These are phyloP conservation scores for Pseudogymnoascus sp. DNA, from an alignment of 2,329 filamentous ascomycete genomes.

Conservation along the genomic window DNA sequence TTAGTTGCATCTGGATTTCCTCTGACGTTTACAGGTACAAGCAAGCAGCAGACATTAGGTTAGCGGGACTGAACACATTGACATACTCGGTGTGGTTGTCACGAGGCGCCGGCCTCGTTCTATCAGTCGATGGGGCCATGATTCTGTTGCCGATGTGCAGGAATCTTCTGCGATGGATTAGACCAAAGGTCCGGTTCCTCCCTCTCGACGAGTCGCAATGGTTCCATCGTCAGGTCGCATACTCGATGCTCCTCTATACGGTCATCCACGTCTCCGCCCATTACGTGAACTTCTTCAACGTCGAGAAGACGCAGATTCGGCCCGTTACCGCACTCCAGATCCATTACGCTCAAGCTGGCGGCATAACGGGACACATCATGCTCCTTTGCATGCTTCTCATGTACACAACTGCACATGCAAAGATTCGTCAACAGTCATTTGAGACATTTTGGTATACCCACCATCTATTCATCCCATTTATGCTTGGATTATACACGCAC, in stretches of 20 bases:
- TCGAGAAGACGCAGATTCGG: constrained; percentile 77
- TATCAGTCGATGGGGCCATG: constrained; percentile 76
- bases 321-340: constrained; percentile 77
- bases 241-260: constrained; percentile 76
- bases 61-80: constrained; percentile 73
- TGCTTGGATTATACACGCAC: constrained; percentile 90
- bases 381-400: constrained; percentile 98
- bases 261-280: constrained; percentile 69
- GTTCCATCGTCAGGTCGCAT: constrained; percentile 94
- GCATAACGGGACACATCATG: constrained; percentile 96
- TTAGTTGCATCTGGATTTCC: constrained; percentile 24
- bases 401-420: constrained; percentile 89
- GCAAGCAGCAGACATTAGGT: constrained; percentile 57
- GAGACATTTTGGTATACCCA: constrained; percentile 99
- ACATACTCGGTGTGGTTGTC: constrained; percentile 93
- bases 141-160: constrained; percentile 93
- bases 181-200: constrained; percentile 79
- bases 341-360: constrained; percentile 81
- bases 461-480: constrained; percentile 94
- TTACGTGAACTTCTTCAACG: constrained; percentile 98
- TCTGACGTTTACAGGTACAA: constrained; percentile 54
- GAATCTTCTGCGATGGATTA: constrained; percentile 73
- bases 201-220: constrained; percentile 95
- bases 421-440: constrained; percentile 92
- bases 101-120: constrained; percentile 78